Evolutionary conservation across 2,329 filamentous ascomycete genomes (phyloP), one percentile per base, ranked within the genome.

Genomic region (Clonostachys rosea): DNA sequence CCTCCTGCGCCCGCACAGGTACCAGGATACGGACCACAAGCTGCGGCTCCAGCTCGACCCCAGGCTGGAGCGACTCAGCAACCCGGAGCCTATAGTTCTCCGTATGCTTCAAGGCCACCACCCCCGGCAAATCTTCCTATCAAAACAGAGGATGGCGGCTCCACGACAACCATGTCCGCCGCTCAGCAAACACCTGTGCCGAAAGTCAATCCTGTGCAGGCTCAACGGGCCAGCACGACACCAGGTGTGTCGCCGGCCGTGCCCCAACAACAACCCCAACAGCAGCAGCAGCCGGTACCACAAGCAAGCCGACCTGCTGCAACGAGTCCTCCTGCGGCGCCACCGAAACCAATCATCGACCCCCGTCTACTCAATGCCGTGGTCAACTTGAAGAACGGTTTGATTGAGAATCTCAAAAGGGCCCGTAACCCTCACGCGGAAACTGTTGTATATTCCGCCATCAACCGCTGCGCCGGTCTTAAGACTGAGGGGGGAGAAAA

Each of bases 391-490:
- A 75, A 74, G 54, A 68, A 69, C 11, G 70, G 73, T 10, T 62
- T 78, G 14, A 64, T 71, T 11, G 65, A 69, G 45, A 73, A 74
- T 47, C 63, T 78, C 40, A 65, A 65, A 44, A 70, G 68, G 50
- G 67, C 69, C 2, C 63, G 66, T 13, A 64, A 65, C 12, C 66
- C 68, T 24, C 65, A 69, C 47, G 64, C 72, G 14, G 69, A 76
- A 48, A 70, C 68, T 20, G 69, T 77, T 20, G 71, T 76, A 49
- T 75, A 77, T 67, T 76, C 74, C 7, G 75, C 75, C 12, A 62
- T 79, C 50, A 78, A 77, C 51, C 73, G 74, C 24, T 73, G 69
- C 41, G 59, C 78, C 10, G 74, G 74, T 0, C 65, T 79, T 42
- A 70, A 75, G 50, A 65, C 65, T 20, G 63, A 66, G 40, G 65